Base-by-base conservation (phyloP, 345 rosid species). In the Moricandia moricandioides region DNA sequence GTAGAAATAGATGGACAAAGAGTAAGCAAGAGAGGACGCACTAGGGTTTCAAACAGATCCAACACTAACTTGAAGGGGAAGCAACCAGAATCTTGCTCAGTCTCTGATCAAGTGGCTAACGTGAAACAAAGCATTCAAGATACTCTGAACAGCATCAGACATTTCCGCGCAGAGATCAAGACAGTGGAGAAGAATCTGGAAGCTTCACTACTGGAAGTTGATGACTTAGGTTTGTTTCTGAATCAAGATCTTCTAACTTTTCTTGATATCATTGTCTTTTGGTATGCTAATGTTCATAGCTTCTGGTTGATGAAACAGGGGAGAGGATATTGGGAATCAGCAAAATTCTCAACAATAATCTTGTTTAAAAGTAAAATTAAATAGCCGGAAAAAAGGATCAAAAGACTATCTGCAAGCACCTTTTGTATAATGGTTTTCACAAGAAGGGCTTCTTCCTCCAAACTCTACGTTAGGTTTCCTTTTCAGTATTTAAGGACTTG, bases 281-380 rank as follows among this genome's bases (percentile, higher is more conserved):
- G 52, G 45, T 70, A 1, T 9, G 39, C 37, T 14, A 54, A 10
- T 31, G 60, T 45, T 33, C 56, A 2, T 39, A 45, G 24, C 8
- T 29, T 31, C 33, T 40, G 58, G 24, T 43, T 45, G 24, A 40
- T 77, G 71, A 64, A 49, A 63, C 67, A 77, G 71, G 70, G 51
- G 71, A 70, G 61, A 77, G 4, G 54, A 70, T 77, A 31, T 34
- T 45, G 61, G 80, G 76, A 70, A 64, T 77, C 67, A 70, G 62
- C 80, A 34, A 77, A 39, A 69, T 68, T 61, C 64, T 76, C 64
- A 75, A 18, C 64, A 69, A 29, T 37, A 37, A 69, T 52, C 27
- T 62, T 47, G 64, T 35, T 39, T 62, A 11, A 68, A 75, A 27
- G 67, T 49, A 4, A 40, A 40, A 40, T 40, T 3, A 12, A 3